Base-by-base conservation (phyloP, 495 filamentous ascomycete genomes). In the Platismatia glauca region DNA sequence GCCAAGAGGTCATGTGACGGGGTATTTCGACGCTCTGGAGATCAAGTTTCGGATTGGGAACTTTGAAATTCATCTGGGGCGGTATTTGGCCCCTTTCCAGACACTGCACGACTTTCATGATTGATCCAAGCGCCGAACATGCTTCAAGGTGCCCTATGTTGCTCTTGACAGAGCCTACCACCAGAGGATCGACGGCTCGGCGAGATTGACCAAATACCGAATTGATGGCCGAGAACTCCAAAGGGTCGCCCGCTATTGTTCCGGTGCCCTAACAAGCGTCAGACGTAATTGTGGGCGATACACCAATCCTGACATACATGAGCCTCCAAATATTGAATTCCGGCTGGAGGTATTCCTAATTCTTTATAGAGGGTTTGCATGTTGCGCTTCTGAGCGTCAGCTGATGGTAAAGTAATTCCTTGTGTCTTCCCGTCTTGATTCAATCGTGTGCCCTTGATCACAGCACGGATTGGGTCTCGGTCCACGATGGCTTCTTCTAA, bases 61-160 rank as follows among this genome's bases (percentile, higher is more conserved):
- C 69, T 15, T 66, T 67, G 44, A 74, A 79, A 22, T 77, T 72
- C 57, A 71, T 71, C 48, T 76, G 71, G 6, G 74, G 68, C 9
- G 72, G 66, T 5, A 75, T 69, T 15, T 68, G 65, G 24, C 78
- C 79, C 66, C 79, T 78, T 60, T 87, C 81, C 38, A 87, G 70
- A 75, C 82, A 82, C 55, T 85, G 61, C n/a, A 76, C 71, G 0
- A 78, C 76, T 63, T 87, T 87, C 59, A 87, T 82, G 9, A 87
- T 65, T 6, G 60, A 35, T 18, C 24, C 63, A 33, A 66, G 59
- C 55, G 55, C 65, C 20, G 58, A 59, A 50, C 35, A 46, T 24
- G 55, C 70, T 84, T 86, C 13, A 85, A 68, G 9, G 85, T 79
- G 76, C 3, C 76, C 77, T 12, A 79, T 70, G 46, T 76, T 79